Conservation (phyloP, 1,284 basidiomycete species). For the Anthracocystis walkeri region DNA sequence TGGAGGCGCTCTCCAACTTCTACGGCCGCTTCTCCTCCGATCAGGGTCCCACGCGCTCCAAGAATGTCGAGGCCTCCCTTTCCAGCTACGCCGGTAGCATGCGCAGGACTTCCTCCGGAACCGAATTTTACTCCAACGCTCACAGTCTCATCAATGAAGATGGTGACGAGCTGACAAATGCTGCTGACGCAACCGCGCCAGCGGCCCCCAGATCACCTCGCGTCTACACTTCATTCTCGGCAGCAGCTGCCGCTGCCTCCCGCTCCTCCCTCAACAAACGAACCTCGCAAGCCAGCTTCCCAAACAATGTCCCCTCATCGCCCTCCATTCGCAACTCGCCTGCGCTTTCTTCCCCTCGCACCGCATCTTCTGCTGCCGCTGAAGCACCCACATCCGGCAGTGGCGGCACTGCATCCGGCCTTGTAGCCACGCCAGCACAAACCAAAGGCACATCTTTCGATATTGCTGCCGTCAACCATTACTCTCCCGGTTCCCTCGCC, state of each 20-base stretch:
- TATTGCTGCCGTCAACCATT: slow-evolving; percentile 28
- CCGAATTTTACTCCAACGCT: slow-evolving; percentile 35
- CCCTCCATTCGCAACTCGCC: slow-evolving; percentile 30
- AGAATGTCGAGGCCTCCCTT: slow-evolving; percentile 22
- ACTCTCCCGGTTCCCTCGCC: slow-evolving; percentile 35
- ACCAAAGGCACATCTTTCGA: slow-evolving; percentile 24
- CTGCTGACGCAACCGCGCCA: slow-evolving; percentile 5
- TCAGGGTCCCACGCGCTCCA: slow-evolving; percentile 21
- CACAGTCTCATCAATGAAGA: slow-evolving; percentile 26
- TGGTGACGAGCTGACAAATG: slow-evolving; percentile 8
- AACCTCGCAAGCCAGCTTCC: slow-evolving; percentile 22
- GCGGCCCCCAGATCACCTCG: slow-evolving; percentile 20
- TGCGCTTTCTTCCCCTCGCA: slow-evolving; percentile 33
- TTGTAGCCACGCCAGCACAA: slow-evolving; percentile 9
- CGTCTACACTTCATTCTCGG: slow-evolving; percentile 39
- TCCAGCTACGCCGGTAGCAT: slow-evolving; percentile 39
- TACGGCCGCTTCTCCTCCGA: slow-evolving; percentile 44
- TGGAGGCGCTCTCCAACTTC: slow-evolving; percentile 48
- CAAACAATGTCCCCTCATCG: slow-evolving; percentile 17
- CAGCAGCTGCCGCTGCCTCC: slow-evolving; percentile 46
- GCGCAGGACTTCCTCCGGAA: slow-evolving; percentile 37
- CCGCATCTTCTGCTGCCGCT: slow-evolving; percentile 9
- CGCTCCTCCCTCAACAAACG: slow-evolving; percentile 44
- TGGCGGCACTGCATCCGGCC: slow-evolving; percentile 12
- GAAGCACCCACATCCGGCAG: slow-evolving; percentile 2